phyloP scores from a whole-genome alignment of 2,329 filamentous ascomycete genomes.

The Colletotrichum musicola region DNA sequence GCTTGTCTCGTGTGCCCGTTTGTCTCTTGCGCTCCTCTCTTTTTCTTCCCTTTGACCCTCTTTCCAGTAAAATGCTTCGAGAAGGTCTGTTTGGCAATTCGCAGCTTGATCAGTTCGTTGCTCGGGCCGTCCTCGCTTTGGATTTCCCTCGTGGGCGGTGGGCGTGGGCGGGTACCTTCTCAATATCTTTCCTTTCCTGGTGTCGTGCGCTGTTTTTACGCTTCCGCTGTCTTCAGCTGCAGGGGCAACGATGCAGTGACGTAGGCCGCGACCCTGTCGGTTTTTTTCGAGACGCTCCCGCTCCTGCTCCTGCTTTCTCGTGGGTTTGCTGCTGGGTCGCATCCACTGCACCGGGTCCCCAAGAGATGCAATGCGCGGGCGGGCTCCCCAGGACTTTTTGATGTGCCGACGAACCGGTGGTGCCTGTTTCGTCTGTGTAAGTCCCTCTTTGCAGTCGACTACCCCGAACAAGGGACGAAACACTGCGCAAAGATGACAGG shows the following conservation, averaged over 20 bases:
- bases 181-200: neutral
- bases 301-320: neutral
- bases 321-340: neutral
- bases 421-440: too few relatives aligned
- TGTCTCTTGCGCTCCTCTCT: neutral
- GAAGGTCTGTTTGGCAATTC: too few relatives aligned
- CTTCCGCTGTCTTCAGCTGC: slow-evolving; percentile 21
- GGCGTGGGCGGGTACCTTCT: neutral
- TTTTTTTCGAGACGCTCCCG: neutral
- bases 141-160: neutral
- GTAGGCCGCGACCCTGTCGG: slow-evolving; percentile 9
- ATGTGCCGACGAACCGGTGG: too few relatives aligned
- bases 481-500: neutral
- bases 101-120: too few relatives aligned
- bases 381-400: too few relatives aligned
- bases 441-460: too few relatives aligned
- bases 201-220: neutral
- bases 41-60: neutral
- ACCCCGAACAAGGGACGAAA: slow-evolving; percentile 28
- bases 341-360: neutral
- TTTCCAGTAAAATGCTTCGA: neutral
- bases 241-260: slow-evolving; percentile 22
- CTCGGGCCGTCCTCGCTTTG: too few relatives aligned
- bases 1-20: slow-evolving; percentile 8
- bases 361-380: too few relatives aligned